Percentiles rank a stretch among this genome's conserved stretches.
These are phyloP conservation scores for Diaporthe caulivora DNA, from an alignment of 2,329 filamentous ascomycete genomes.

Conservation along the genomic window DNA sequence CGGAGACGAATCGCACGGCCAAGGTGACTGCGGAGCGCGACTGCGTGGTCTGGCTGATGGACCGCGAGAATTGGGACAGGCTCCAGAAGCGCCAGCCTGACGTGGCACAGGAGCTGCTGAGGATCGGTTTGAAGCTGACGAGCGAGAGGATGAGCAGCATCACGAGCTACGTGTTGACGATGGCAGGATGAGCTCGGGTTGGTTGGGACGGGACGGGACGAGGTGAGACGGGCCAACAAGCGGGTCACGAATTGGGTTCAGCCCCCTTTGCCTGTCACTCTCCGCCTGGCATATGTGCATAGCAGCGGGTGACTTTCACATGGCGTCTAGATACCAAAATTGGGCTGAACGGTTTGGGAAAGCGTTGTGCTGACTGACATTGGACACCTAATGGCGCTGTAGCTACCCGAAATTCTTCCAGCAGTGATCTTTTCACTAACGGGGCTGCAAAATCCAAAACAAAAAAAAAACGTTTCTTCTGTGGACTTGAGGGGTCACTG, in stretches of 20 bases:
- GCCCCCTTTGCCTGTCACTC: neutral
- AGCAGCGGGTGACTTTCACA: constrained; percentile 6
- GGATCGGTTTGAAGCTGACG: constrained; percentile 91
- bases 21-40: constrained; percentile 87
- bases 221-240: no score
- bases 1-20: constrained; percentile 86
- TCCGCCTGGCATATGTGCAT: constrained; percentile 4
- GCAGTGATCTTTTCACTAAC: neutral
- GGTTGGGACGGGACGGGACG: no score
- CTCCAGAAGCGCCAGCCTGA: constrained; percentile 80
- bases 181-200: constrained; percentile 54
- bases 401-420: neutral
- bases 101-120: constrained; percentile 85
- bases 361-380: neutral
- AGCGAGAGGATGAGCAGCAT: constrained; percentile 88
- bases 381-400: neutral
- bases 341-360: constrained; percentile 6
- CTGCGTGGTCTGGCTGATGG: constrained; percentile 86
- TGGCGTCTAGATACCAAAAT: constrained; percentile 27
- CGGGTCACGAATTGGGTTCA: no score
- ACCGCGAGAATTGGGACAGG: constrained; percentile 76
- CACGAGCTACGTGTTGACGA: constrained; percentile 67
- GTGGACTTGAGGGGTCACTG: neutral
- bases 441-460: neutral
- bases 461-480: neutral